These are phyloP conservation scores for Pilasporangium apinafurcum DNA, from an alignment of 352 stramenopile species.

Conservation along the genomic window DNA sequence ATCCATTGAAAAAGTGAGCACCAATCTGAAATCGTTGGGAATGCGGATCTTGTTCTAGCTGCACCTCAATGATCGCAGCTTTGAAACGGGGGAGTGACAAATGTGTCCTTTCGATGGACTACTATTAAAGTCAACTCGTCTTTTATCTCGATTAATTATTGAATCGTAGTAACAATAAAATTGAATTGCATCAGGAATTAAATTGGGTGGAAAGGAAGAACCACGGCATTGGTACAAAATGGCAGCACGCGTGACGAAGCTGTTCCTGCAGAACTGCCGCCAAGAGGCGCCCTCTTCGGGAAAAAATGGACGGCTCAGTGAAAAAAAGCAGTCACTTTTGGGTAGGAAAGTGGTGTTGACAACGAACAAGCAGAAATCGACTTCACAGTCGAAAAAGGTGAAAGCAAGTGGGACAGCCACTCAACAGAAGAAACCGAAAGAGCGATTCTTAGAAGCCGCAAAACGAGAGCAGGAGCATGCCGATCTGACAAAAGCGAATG, in stretches of 20 bases:
- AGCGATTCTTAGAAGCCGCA: conserved; percentile 50
- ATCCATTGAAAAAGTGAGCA: conserved; percentile 6
- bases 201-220: background rate
- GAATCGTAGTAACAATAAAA: background rate
- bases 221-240: conserved; percentile 15
- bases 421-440: conserved; percentile 16
- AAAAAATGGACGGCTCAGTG: conserved; percentile 3
- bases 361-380: conserved; percentile 19
- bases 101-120: background rate
- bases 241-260: conserved; percentile 61
- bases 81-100: no score
- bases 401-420: conserved; percentile 14
- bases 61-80: no score
- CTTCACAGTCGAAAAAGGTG: conserved; percentile 10
- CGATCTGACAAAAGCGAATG: conserved; percentile 49
- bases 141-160: no score
- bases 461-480: conserved; percentile 41
- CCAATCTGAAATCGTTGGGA: no score
- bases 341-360: conserved; percentile 7
- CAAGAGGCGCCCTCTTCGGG: conserved; percentile 1
- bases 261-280: conserved; percentile 62
- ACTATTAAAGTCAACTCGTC: no score
- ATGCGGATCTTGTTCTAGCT: no score
- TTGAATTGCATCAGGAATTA: conserved; percentile 2
- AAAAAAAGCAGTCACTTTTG: conserved; percentile 1